Conservation (phyloP, 1,284 basidiomycete species). For the Singerocomus inundabilis region DNA sequence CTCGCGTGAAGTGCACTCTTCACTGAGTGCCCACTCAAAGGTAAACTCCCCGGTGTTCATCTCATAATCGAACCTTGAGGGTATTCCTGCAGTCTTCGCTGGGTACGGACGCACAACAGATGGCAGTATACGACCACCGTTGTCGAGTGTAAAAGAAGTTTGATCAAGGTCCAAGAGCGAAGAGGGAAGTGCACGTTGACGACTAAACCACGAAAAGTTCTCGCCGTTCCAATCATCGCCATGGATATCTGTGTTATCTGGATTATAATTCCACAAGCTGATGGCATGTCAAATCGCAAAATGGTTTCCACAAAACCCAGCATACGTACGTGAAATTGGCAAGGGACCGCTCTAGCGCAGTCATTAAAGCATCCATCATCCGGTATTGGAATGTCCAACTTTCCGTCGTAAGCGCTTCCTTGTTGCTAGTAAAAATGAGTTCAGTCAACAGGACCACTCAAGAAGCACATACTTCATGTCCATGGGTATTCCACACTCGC, state of each 20-base stretch:
- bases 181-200: conserved; percentile 51
- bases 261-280: conserved; percentile 96
- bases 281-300: neutral
- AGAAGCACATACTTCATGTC: conserved; percentile 77
- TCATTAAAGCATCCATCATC: conserved; percentile 90
- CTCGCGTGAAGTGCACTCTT: conserved; percentile 45
- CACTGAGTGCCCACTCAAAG: conserved; percentile 55
- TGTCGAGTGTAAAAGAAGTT: conserved; percentile 64
- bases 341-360: conserved; percentile 69
- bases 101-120: conserved; percentile 79
- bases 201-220: conserved; percentile 92
- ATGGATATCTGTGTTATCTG: conserved; percentile 71
- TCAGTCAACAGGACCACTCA: neutral
- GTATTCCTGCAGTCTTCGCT: conserved; percentile 75
- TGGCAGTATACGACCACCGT: conserved; percentile 76
- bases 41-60: conserved; percentile 62
- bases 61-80: conserved; percentile 67
- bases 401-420: conserved; percentile 68
- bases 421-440: conserved; percentile 46
- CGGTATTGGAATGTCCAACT: conserved; percentile 79
- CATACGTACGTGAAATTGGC: conserved; percentile 77
- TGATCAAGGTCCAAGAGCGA: conserved; percentile 55
- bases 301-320: neutral
- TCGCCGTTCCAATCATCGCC: conserved; percentile 97
- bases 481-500: conserved; percentile 92